Conservation (phyloP, 768 basidiomycete species). For the Sarcodon aspratus region DNA sequence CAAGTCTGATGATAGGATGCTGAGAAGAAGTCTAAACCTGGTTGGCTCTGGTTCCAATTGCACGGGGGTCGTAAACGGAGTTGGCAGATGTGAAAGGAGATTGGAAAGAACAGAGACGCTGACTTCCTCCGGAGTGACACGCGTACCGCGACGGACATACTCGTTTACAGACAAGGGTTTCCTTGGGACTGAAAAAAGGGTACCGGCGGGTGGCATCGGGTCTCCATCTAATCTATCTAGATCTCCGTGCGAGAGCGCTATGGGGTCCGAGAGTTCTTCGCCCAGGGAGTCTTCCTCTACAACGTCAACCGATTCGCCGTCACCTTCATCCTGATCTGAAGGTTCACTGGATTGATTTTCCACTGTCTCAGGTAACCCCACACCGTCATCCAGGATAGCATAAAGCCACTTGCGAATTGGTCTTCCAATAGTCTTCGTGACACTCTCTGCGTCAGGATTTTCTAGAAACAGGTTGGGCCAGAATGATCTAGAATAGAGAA, state of each 20-base stretch:
- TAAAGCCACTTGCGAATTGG: constrained; percentile 58
- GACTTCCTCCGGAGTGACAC: constrained; percentile 51
- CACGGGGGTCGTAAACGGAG: constrained; percentile 24
- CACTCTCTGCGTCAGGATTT: constrained; percentile 62
- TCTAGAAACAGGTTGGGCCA: constrained; percentile 74
- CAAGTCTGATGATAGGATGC: constrained; percentile 42
- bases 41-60: constrained; percentile 36
- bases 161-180: constrained; percentile 29
- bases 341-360: constrained; percentile 10
- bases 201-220: constrained; percentile 17
- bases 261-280: constrained; percentile 31
- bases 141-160: constrained; percentile 59
- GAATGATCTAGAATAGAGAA: constrained; percentile 48
- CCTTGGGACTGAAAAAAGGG: constrained; percentile 11
- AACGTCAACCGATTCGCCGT: constrained; percentile 59
- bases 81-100: constrained; percentile 26
- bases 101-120: constrained; percentile 34
- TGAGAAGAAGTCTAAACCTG: constrained; percentile 44
- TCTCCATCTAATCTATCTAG: constrained; percentile 41
- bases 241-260: constrained; percentile 62
- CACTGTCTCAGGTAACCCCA: constrained; percentile 38
- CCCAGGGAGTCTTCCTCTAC: constrained; percentile 48
- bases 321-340: constrained; percentile 32
- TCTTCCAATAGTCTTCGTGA: constrained; percentile 48
- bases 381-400: constrained; percentile 53